Conservation (phyloP, 164 flowering plant species). For the Santalum album region DNA sequence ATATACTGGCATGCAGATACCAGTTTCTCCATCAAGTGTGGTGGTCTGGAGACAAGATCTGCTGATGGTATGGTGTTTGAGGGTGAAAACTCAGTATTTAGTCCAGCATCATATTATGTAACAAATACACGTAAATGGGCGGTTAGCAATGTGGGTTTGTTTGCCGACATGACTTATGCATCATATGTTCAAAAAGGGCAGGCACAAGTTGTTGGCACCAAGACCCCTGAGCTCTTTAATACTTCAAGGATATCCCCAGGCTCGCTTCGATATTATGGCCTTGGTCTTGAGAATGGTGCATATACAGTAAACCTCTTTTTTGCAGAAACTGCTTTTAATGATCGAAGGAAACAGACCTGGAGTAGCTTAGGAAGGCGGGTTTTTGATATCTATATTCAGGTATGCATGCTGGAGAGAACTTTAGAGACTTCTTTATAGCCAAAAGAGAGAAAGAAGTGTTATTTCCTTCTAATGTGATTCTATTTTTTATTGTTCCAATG, state of each 20-base stretch:
- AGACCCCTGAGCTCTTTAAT: slow-evolving; percentile 1
- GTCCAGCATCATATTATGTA: slow-evolving; percentile 4
- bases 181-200: slow-evolving; percentile 1
- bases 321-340: slow-evolving; percentile 4
- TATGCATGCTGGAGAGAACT: neutral
- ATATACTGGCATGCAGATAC: neutral
- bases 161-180: slow-evolving; percentile 6
- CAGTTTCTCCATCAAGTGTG: slow-evolving; percentile 4
- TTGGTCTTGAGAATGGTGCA: slow-evolving; percentile 2
- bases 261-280: slow-evolving; percentile 1
- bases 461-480: too few relatives aligned
- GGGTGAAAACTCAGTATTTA: slow-evolving; percentile 1
- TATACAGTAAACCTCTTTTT: neutral
- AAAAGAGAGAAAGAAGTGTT: too few relatives aligned
- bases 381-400: slow-evolving; percentile 6
- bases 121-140: neutral
- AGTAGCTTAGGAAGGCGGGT: neutral
- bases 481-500: neutral
- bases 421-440: too few relatives aligned
- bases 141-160: slow-evolving; percentile 4
- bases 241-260: slow-evolving; percentile 7
- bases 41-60: neutral
- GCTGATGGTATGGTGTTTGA: neutral
- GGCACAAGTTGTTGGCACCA: neutral
- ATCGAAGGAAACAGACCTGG: neutral